Conservation (phyloP, 1,284 basidiomycete genomes). For the Tremellales sp. region DNA sequence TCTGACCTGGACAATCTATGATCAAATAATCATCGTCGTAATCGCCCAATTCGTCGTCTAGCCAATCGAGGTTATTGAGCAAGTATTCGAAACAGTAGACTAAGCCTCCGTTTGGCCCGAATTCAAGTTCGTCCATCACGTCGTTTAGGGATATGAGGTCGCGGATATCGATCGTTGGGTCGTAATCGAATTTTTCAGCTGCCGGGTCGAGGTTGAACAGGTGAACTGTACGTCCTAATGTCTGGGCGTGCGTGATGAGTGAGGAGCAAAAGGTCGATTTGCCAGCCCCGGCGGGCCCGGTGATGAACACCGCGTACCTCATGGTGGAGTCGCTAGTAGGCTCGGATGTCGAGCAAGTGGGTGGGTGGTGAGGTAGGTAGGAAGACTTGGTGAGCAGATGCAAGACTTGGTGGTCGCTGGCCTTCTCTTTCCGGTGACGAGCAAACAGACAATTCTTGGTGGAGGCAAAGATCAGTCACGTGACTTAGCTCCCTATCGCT, state of each 20-base stretch:
- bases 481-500: no score
- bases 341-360: not conserved
- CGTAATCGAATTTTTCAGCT: conserved; percentile 88
- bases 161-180: conserved; percentile 89
- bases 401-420: no score
- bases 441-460: not conserved
- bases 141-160: conserved; percentile 91
- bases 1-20: conserved; percentile 98
- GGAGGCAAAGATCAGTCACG: not conserved
- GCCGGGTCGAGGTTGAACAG: conserved; percentile 98
- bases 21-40: conserved; percentile 97
- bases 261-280: conserved; percentile 93
- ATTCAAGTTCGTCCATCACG: conserved; percentile 91
- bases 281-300: conserved; percentile 84
- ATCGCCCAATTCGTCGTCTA: conserved; percentile 92
- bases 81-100: conserved; percentile 99
- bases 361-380: not conserved
- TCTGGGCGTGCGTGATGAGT: conserved; percentile 84
- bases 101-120: conserved; percentile 95
- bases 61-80: conserved; percentile 95
- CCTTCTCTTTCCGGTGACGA: no score
- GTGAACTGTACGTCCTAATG: conserved; percentile 78
- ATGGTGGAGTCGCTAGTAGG: conserved; percentile 49
- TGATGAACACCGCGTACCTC: conserved; percentile 79
- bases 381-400: no score